Base-by-base conservation (phyloP, 352 stramenopile species). In the Phytopythium chamaehyphon region DNA sequence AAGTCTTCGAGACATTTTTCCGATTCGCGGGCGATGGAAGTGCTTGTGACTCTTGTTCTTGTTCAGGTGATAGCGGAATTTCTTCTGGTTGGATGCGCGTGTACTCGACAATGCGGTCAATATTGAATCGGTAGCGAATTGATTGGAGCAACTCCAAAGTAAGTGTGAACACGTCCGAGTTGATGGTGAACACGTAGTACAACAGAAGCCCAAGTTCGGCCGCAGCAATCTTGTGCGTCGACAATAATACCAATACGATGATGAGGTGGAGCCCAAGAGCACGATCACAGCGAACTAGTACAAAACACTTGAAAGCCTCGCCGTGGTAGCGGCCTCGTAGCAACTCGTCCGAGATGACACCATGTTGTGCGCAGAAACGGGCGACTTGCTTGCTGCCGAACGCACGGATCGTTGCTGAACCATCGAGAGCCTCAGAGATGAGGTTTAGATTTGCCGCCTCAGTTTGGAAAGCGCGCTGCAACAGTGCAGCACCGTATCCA, bases 101-200 rank as follows among this genome's bases (percentile, higher is more conserved):
- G 40, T 73, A 80, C 39, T 72, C 72, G 10, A 72, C 57, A n/a
- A 80, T 59, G 26, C 66, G 57, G 45, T 76, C 61, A 2, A 80
- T 70, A 62, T 66, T 76, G 45, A 73, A 44, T 37, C 64, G 39
- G 7, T 55, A 70, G 18, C 66, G 26, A 8, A 61, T 49, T 18
- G 60, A 55, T 38, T 70, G 53, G 8, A 72, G 63, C 33, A 73
- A 47, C 44, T 64, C 61, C 22, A 57, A 26, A 23, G 57, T 67
- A 10, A 72, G 53, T 22, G 53, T 64, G 31, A 73, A 67, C 37
- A 76, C 46, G 38, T 73, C 69, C 16, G 63, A 72, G 49, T 72
- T 74, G 21, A 80, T 69, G 22, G 68, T 73, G 26, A 76, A 68
- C 5, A 80, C 54, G 36, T 76, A 61, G 58, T 72, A 76, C 15